Evolutionary conservation across 106 monocot genomes (phyloP), one percentile per base, ranked within the genome.

Genomic region (Platanthera guangdongensis): DNA sequence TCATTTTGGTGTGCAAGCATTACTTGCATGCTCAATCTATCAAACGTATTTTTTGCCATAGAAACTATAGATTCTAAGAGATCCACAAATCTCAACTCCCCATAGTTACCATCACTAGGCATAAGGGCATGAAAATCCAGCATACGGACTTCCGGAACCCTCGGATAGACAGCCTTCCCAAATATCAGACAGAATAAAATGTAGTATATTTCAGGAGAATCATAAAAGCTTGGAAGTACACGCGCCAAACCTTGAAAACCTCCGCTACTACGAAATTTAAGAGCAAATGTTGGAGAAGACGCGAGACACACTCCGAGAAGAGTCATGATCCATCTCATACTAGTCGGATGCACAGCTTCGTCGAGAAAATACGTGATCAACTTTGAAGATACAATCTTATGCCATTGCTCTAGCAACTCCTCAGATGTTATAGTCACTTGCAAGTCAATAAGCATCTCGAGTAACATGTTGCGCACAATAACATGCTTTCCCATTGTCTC

Each of bases 271-370:
- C 88, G 91, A 52, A 99, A 99, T 84, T 87, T 94, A n/a, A 88
- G 89, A 64, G 84, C 52, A 87, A 99, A 99, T 51, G 91, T 94
- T 18, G 89, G 81, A 60, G 99, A 99, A 47, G 99, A 99, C 80
- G 92, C 76, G 74, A 99, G 99, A 77, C 92, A 88, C 22, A 94
- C 90, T 64, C 99, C 99, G 64, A 94, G 86, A 79, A 99, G 92
- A 84, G 99, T 99, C 89, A 94, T 92, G 82, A 99, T 91, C 99
- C 99, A 99, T 82, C 94, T 84, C 99, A 99, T 99, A 80, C 92
- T 99, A 13, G 99, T 99, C 52, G 99, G 94, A 78, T 99, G 99
- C 3, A 92, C 94, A 72, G 99, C 84, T 88, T 99, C 99, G 85
- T 99, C 99, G 71, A 99, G 92, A 89, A 99, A 99, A 81, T 85